Conservation (phyloP, 352 stramenopile genomes). For the Thraustotheca clavata region DNA sequence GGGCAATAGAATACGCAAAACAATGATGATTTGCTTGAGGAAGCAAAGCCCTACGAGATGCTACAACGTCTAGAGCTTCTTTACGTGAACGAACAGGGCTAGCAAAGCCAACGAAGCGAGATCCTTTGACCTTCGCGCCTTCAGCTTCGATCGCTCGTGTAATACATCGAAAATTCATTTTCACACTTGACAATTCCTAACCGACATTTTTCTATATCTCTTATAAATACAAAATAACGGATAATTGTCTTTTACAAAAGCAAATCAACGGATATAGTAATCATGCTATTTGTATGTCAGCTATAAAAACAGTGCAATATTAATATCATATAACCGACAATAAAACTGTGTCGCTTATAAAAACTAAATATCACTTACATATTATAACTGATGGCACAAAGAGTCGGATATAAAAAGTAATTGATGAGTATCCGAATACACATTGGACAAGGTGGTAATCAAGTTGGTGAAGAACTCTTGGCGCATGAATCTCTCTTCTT, state of each 20-base stretch:
- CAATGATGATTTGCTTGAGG: constrained; percentile 64
- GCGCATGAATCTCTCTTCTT: constrained; percentile 29
- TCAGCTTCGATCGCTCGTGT: constrained; percentile 49
- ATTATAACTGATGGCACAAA: too few species aligned
- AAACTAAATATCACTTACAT: too few species aligned
- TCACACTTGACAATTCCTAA: neutral
- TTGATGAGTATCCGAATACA: constrained; percentile 60
- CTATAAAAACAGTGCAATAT: too few species aligned
- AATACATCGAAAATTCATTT: constrained; percentile 32
- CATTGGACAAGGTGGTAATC: constrained; percentile 69
- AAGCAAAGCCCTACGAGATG: constrained; percentile 34
- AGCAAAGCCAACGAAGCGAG: constrained; percentile 62
- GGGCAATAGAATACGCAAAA: constrained; percentile 49
- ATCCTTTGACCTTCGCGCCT: constrained; percentile 66
- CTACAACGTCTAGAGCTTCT: constrained; percentile 41
- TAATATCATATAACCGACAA: too few species aligned
- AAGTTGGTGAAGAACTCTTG: constrained; percentile 64
- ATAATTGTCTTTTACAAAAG: too few species aligned
- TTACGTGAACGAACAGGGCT: constrained; percentile 39
- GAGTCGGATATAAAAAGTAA: too few species aligned
- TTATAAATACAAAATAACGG: too few species aligned
- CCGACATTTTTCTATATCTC: neutral
- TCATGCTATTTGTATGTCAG: too few species aligned
- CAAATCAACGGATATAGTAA: too few species aligned
- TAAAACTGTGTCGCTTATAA: too few species aligned